These are phyloP conservation scores for Medicago lupulina DNA, from an alignment of 306 rosid genomes.

Conservation along the genomic window DNA sequence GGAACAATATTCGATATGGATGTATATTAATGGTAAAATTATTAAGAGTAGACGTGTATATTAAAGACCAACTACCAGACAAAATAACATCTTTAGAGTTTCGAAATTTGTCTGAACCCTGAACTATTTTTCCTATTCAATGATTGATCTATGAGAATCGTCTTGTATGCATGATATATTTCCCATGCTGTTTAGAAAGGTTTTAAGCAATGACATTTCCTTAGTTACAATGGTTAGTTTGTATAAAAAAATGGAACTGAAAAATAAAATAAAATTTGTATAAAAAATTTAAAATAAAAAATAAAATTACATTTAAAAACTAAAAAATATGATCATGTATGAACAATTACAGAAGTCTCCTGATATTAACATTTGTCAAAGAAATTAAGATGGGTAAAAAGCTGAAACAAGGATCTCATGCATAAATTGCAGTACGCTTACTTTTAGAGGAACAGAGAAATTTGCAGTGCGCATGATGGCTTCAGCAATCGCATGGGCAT, in stretches of 20 bases:
- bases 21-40: neutral
- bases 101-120: constrained; percentile 21
- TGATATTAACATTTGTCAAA: constrained; percentile 15
- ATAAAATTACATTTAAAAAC: constrained; percentile 3
- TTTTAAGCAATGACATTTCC: constrained; percentile 14
- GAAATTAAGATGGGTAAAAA: constrained; percentile 22
- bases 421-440: constrained; percentile 48
- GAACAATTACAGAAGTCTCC: constrained; percentile 3
- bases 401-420: constrained; percentile 25
- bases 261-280: neutral
- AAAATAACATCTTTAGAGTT: neutral
- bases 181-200: constrained; percentile 5
- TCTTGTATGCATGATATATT: constrained; percentile 8
- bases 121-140: constrained; percentile 14
- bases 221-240: constrained; percentile 1
- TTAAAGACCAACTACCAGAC: constrained; percentile 20
- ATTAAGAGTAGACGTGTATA: neutral
- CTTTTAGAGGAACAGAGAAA: constrained; percentile 94
- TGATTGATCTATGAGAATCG: constrained; percentile 2
- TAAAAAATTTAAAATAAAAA: neutral
- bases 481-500: constrained; percentile 97
- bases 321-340: constrained; percentile 1
- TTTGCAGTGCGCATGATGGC: constrained; percentile 98
- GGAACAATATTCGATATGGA: constrained; percentile 6
- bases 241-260: neutral